Evolutionary conservation across 2,329 filamentous ascomycete genomes (phyloP), one percentile per base, ranked within the genome.

Genomic region (Stemphylium beticola): DNA sequence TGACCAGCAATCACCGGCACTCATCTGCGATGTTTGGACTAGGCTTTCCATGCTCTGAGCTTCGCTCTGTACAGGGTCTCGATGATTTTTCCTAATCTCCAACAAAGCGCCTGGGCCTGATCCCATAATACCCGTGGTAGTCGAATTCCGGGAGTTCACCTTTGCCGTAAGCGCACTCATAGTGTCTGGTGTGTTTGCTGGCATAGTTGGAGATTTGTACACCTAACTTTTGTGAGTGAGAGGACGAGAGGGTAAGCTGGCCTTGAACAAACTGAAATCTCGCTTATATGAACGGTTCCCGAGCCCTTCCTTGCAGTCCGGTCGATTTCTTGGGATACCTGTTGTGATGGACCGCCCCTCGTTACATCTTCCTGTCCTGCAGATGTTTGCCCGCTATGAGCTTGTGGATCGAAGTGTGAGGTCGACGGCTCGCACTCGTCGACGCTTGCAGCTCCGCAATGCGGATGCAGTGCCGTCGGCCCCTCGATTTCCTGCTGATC

Each of bases 181-280:
- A 8, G 10, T 26, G 41, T 47, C 22, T 38, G 42, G 24, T 8
- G 10, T 26, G n/a, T 8, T n/a, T 32, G 31, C 36, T 32, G 39
- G n/a, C 22, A 32, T 17, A 24, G 43, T 10, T 26, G 37, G 14
- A 17, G 20, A 29, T 20, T 39, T 37, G n/a, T 29, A 29, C 32
- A 32, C 34, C 54, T 53, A 37, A 11, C 15, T 10, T 29, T 33
- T 46, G 45, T 58, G 51, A 60, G 67, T 41, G 34, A 36, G 20
- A 17, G 38, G 7, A 33, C 46, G 17, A 17, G 22, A 34, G 46
- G 38, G 38, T 34, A 36, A 33, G 20, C 32, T 36, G 40, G 33
- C 36, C 42, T 40, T 48, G 22, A 46, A 61, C 58, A 56, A 43
- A 58, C 58, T 56, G 44, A 41, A 49, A 24, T 29, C 18, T 52